These are phyloP conservation scores for Suillus clintonianus DNA, from an alignment of 768 basidiomycete genomes.

Conservation along the genomic window DNA sequence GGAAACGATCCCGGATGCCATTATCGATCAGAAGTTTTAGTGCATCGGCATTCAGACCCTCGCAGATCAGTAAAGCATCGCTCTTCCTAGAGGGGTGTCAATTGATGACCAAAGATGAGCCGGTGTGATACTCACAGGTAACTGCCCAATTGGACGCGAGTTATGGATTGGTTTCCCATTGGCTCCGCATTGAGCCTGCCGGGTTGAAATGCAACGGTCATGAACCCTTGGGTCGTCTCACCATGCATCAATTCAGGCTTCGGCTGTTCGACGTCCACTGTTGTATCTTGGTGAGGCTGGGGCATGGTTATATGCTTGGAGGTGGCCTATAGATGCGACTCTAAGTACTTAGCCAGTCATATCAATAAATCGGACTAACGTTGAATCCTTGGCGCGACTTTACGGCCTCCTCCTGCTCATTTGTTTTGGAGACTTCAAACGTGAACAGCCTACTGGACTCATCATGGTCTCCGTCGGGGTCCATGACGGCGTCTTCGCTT, in stretches of 20 bases:
- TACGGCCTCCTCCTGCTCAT: conserved; percentile 58
- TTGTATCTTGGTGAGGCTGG: conserved; percentile 7
- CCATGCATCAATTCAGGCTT: conserved; percentile 37
- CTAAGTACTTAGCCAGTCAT: neutral
- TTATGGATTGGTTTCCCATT: neutral
- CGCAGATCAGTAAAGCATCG: conserved; percentile 24
- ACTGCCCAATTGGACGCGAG: conserved; percentile 11
- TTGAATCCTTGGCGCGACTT: conserved; percentile 44
- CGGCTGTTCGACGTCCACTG: conserved; percentile 8
- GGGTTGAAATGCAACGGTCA: conserved; percentile 31
- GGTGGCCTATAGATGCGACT: conserved; percentile 6
- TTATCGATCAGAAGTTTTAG: conserved; percentile 25
- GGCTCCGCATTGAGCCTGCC: conserved; percentile 2
- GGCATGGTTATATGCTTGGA: conserved; percentile 16
- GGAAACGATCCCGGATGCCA: conserved; percentile 32
- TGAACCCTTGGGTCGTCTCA: conserved; percentile 43
- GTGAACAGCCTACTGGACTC: conserved; percentile 50
- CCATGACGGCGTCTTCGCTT: conserved; percentile 21
- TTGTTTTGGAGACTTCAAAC: conserved; percentile 56
- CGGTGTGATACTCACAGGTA: conserved; percentile 20
- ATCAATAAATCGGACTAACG: conserved; percentile 27
- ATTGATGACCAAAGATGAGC: neutral
- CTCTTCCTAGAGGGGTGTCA: conserved; percentile 13
- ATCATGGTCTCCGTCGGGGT: conserved; percentile 37
- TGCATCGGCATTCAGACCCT: conserved; percentile 23